phyloP scores from a whole-genome alignment of 768 basidiomycete genomes.

The Macrolepiota albuminosa region DNA sequence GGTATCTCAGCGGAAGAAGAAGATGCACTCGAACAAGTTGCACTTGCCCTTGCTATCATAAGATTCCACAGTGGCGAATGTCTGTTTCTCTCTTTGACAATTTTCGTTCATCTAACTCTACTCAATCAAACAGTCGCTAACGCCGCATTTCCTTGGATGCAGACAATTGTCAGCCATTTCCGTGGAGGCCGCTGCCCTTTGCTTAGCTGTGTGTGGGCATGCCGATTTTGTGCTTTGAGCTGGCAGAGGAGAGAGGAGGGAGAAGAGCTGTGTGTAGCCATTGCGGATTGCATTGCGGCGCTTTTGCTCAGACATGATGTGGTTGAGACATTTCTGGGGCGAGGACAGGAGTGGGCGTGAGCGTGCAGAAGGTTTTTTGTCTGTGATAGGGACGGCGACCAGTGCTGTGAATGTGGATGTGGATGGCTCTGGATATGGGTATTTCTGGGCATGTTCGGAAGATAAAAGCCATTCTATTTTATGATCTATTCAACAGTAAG shows the following conservation, averaged over 20 bases:
- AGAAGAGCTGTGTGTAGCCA: conserved; percentile 82
- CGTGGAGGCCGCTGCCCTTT: conserved; percentile 68
- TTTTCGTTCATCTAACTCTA: background rate
- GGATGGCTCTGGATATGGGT: conserved; percentile 32
- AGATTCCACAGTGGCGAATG: conserved; percentile 72
- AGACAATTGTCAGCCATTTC: conserved; percentile 40
- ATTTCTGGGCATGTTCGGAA: no score
- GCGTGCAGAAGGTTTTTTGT: conserved; percentile 22
- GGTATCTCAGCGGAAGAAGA: conserved; percentile 67
- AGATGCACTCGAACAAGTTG: conserved; percentile 72
- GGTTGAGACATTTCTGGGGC: conserved; percentile 85
- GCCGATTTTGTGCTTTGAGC: conserved; percentile 57
- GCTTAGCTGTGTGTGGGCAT: conserved; percentile 79
- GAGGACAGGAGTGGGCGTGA: conserved; percentile 69
- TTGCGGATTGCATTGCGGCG: conserved; percentile 89
- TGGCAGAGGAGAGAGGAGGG: conserved; percentile 72
- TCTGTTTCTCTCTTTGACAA: conserved; percentile 29
- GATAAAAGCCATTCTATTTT: no score
- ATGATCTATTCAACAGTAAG: no score
- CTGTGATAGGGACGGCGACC: no score
- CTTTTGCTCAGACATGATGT: conserved; percentile 94
- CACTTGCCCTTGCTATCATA: conserved; percentile 66
- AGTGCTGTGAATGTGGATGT: conserved; percentile 26
- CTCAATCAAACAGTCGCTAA: conserved; percentile 51
- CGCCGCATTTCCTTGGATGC: conserved; percentile 20